Conservation (phyloP, 148 eudicot species). For the Rhododendron vialii region DNA sequence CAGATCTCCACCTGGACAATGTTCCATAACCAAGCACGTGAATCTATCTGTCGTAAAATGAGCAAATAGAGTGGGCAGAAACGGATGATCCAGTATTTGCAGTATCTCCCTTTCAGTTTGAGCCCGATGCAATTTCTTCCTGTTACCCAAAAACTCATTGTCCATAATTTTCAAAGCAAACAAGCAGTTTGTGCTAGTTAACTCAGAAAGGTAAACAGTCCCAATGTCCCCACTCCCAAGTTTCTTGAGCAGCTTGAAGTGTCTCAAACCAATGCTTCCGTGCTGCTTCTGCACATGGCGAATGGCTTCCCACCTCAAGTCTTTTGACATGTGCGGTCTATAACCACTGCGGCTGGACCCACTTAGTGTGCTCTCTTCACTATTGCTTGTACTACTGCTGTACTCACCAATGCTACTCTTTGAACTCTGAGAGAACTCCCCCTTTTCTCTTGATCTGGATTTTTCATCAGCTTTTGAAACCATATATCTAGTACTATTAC, state of each 20-base stretch:
- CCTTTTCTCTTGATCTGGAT: constrained; percentile 51
- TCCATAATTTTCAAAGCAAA: constrained; percentile 94
- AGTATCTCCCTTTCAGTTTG: constrained; percentile 76
- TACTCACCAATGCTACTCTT: constrained; percentile 78
- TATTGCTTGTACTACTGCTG: constrained; percentile 58
- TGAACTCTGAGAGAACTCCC: constrained; percentile 75
- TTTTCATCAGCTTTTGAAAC: constrained; percentile 32
- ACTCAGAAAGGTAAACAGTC: constrained; percentile 71
- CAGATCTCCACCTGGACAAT: constrained; percentile 88
- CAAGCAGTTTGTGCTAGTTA: constrained; percentile 48
- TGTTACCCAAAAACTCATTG: constrained; percentile 58
- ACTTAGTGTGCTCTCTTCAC: constrained; percentile 68
- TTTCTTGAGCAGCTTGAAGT: constrained; percentile 65
- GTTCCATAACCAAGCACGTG: constrained; percentile 79
- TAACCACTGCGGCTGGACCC: constrained; percentile 48
- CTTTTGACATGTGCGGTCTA: constrained; percentile 84
- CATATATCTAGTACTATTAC: constrained; percentile 13
- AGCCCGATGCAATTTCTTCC: constrained; percentile 62
- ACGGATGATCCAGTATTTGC: constrained; percentile 83
- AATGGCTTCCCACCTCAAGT: constrained; percentile 72
- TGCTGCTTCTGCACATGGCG: constrained; percentile 33
- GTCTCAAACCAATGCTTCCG: constrained; percentile 48
- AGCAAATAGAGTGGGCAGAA: constrained; percentile 83
- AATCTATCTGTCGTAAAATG: constrained; percentile 62
- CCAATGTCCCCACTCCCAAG: constrained; percentile 89